Conservation (phyloP, 129 eudicot species). For the Deinandra increscens region DNA sequence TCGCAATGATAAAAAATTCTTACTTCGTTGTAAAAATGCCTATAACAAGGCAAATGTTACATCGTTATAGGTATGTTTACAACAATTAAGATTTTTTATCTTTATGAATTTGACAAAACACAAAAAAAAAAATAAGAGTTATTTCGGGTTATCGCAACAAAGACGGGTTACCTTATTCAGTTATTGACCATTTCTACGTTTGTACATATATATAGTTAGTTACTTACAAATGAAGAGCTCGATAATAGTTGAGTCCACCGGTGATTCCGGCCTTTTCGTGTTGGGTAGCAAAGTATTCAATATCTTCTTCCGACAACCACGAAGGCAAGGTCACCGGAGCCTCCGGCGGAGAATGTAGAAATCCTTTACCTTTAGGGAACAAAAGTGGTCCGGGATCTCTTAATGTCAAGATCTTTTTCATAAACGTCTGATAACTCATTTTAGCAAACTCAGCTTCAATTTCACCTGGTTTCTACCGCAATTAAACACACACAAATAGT, state of each 20-base stretch:
- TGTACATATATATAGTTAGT: no score
- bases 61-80: no score
- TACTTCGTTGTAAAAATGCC: no score
- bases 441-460: slow-evolving; percentile 54
- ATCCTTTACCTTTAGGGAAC: slow-evolving; percentile 40
- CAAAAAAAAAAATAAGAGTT: no score
- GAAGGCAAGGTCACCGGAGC: slow-evolving; percentile 39
- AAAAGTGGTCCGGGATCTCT: slow-evolving; percentile 41
- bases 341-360: slow-evolving; percentile 27
- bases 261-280: slow-evolving; percentile 53
- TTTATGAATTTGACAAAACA: no score
- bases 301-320: slow-evolving; percentile 63
- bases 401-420: slow-evolving; percentile 35
- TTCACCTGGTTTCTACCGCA: slow-evolving; percentile 36
- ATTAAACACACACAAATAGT: no score
- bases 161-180: no score
- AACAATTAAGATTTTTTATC: no score
- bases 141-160: no score
- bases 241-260: slow-evolving; percentile 74
- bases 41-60: no score
- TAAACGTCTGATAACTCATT: slow-evolving; percentile 17
- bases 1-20: no score
- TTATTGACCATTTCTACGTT: no score
- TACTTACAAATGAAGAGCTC: slow-evolving; percentile 56
- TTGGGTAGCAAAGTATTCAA: slow-evolving; percentile 43